Percentiles rank a stretch among this genome's conserved stretches.
phyloP scores from a whole-genome alignment of 2,329 filamentous ascomycete genomes.

The Trichoderma sp. region DNA sequence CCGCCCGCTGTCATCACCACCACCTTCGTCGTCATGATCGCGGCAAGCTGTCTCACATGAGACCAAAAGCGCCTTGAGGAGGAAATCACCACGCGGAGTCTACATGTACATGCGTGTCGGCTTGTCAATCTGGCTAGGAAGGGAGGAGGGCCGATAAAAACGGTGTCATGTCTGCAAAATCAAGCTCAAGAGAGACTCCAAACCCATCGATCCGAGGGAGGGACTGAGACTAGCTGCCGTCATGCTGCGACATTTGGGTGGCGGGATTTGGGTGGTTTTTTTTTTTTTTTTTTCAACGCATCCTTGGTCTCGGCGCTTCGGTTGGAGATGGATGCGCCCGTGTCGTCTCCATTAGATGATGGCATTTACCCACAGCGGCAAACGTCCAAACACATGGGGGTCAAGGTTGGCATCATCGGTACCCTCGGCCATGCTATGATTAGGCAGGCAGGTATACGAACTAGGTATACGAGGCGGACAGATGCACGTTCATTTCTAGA shows the following conservation, averaged over 20 bases:
- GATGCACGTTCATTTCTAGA: too few species aligned
- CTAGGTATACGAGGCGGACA: too few species aligned
- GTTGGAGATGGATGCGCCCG: neutral
- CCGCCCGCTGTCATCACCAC: too few species aligned
- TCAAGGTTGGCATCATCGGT: too few species aligned
- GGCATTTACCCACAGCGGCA: neutral
- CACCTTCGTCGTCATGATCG: too few species aligned
- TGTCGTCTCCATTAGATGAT: neutral
- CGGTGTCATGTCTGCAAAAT: neutral
- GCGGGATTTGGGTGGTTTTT: constrained; percentile 14
- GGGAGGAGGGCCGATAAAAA: neutral
- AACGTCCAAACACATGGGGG: neutral
- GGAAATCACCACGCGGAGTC: too few species aligned
- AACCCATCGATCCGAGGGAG: neutral
- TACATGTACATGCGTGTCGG: too few species aligned
- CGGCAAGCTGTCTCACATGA: too few species aligned
- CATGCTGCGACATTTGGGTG: constrained; percentile 17
- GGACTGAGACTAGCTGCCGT: constrained; percentile 13
- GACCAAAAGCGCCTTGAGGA: too few species aligned
- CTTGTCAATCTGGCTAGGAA: neutral
- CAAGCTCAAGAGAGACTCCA: neutral
- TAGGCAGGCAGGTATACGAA: too few species aligned
- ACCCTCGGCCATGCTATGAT: too few species aligned
- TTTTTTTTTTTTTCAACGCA: too few species aligned
- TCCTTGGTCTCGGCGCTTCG: constrained; percentile 2